Percentiles rank a stretch among this genome's conserved stretches.
Evolutionary conservation across 352 stramenopile genomes (phyloP).

Genomic region (Globisporangium cederbergense): DNA sequence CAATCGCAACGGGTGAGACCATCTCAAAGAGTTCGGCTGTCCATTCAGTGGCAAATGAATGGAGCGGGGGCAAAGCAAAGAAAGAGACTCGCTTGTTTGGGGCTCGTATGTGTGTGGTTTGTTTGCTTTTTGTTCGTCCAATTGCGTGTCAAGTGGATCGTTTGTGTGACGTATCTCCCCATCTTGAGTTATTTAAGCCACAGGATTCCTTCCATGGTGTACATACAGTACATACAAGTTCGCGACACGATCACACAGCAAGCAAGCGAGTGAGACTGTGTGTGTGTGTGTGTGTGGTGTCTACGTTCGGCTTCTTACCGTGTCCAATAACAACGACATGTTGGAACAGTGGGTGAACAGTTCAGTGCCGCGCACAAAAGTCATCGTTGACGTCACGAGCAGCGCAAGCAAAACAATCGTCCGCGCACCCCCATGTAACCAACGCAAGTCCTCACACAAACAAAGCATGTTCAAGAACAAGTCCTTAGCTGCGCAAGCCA

Average conservation of each 20-base stretch:
- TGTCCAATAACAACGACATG: background rate
- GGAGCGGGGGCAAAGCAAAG: background rate
- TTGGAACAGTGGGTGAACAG: background rate
- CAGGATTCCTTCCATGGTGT: background rate
- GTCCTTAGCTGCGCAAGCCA: background rate
- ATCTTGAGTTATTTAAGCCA: background rate
- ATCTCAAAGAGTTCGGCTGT: background rate
- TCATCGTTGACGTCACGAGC: background rate
- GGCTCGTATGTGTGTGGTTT: background rate
- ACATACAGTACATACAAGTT: background rate
- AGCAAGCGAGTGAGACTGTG: background rate
- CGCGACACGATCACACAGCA: background rate
- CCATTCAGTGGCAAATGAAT: background rate
- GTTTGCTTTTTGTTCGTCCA: background rate
- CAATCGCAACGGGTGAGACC: background rate
- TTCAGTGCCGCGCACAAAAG: background rate
- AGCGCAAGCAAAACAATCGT: background rate
- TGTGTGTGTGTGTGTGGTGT: background rate
- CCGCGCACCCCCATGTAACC: too few species aligned
- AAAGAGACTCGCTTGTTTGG: background rate
- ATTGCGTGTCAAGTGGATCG: slow-evolving; percentile 1
- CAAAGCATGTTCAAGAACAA: background rate
- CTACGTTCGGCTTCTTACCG: too few species aligned
- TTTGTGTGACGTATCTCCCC: background rate
- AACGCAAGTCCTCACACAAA: background rate